Percentiles rank a stretch among this genome's conserved stretches.
Conservation (phyloP, 192 early-diverging fungal genomes). For the Coemansia sp. region DNA sequence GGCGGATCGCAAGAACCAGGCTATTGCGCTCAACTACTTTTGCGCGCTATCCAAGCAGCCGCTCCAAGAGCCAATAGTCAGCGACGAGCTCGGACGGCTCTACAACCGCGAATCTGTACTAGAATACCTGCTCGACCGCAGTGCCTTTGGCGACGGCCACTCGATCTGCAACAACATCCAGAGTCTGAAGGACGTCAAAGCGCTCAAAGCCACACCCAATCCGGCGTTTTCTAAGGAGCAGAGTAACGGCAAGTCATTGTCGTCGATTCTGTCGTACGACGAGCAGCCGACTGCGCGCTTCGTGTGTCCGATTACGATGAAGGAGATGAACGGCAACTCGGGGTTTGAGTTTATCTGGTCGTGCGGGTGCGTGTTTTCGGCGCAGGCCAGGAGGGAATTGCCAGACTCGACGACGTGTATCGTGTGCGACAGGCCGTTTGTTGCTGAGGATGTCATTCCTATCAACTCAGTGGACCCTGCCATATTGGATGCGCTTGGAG, state of each 20-base stretch:
- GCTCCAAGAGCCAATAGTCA: slow-evolving; percentile 61
- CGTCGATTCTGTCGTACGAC: slow-evolving; percentile 6
- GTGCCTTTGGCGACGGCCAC: slow-evolving; percentile 59
- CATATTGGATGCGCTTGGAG: slow-evolving; percentile 11
- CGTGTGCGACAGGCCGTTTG: slow-evolving; percentile 23
- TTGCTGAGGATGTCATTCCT: slow-evolving; percentile 19
- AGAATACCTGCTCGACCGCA: slow-evolving; percentile 57
- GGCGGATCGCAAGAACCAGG: slow-evolving; percentile 20
- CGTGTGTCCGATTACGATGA: slow-evolving; percentile 50
- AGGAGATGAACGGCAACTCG: slow-evolving; percentile 48
- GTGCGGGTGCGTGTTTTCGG: slow-evolving; percentile 50
- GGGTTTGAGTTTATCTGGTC: slow-evolving; percentile 43
- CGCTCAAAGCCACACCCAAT: slow-evolving; percentile 9
- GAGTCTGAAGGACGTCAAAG: slow-evolving; percentile 21
- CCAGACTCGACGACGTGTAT: neutral
- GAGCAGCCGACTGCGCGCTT: slow-evolving; percentile 24
- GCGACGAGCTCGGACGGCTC: slow-evolving; percentile 60
- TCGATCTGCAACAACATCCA: slow-evolving; percentile 5
- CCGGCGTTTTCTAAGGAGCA: neutral
- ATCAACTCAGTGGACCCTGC: slow-evolving; percentile 24
- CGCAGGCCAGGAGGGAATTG: slow-evolving; percentile 41
- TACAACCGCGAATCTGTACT: slow-evolving; percentile 74
- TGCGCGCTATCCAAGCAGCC: slow-evolving; percentile 52
- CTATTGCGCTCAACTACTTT: slow-evolving; percentile 20
- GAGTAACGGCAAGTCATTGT: neutral